phyloP scores from a whole-genome alignment of 2,329 filamentous ascomycete species.

The Colletotrichum sp. region DNA sequence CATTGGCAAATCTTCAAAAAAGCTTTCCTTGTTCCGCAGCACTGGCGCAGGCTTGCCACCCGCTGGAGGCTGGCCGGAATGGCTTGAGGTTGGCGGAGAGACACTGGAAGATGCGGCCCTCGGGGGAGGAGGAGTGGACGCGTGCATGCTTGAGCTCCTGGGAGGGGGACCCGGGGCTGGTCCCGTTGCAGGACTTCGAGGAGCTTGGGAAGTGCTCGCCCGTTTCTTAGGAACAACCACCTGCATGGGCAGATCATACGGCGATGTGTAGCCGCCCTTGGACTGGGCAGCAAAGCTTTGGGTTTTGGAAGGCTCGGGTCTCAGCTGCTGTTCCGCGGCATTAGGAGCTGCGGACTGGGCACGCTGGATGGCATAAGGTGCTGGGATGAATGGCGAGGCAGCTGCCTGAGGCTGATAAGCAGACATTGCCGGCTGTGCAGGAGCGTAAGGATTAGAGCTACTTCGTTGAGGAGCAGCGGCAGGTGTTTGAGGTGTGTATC shows the following conservation, averaged over 20 bases:
- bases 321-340: conserved; percentile 34
- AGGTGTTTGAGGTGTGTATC: conserved; percentile 15
- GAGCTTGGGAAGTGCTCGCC: conserved; percentile 60
- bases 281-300: conserved; percentile 91
- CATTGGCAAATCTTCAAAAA: conserved; percentile 80
- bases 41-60: conserved; percentile 38
- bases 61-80: conserved; percentile 34
- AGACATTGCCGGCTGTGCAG: background rate
- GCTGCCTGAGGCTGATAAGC: conserved; percentile 25
- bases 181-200: conserved; percentile 35
- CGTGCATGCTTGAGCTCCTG: conserved; percentile 65
- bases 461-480: background rate
- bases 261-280: conserved; percentile 91
- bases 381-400: conserved; percentile 14
- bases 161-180: conserved; percentile 53
- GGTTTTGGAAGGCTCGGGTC: conserved; percentile 58
- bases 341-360: conserved; percentile 36
- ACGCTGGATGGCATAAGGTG: conserved; percentile 24
- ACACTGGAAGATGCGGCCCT: conserved; percentile 7
- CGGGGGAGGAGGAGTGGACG: conserved; percentile 27
- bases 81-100: conserved; percentile 40
- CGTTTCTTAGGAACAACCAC: conserved; percentile 76
- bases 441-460: background rate
- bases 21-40: conserved; percentile 55
- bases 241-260: conserved; percentile 93